Conservation (phyloP, 768 basidiomycete genomes). For the Cubamyces lactineus region DNA sequence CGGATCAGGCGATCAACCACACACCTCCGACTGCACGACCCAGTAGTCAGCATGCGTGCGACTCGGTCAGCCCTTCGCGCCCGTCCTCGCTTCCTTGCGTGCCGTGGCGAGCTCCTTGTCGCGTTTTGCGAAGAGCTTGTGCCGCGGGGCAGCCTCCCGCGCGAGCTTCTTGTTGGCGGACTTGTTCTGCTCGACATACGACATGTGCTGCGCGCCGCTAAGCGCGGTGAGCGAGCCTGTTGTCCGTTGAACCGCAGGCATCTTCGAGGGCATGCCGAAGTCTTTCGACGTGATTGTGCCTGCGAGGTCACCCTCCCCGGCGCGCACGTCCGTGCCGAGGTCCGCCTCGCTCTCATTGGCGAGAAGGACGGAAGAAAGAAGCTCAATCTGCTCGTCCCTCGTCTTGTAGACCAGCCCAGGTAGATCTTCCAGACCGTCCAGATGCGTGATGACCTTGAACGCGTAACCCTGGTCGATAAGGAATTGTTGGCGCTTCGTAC, state of each 20-base stretch:
- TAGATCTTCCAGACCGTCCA: constrained; percentile 87
- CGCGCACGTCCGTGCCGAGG: constrained; percentile 80
- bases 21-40: background rate
- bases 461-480: constrained; percentile 99
- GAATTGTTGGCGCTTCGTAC: constrained; percentile 98
- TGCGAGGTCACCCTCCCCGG: constrained; percentile 82
- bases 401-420: constrained; percentile 92
- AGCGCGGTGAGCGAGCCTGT: constrained; percentile 82
- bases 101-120: constrained; percentile 71
- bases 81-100: constrained; percentile 46
- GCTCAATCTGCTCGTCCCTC: constrained; percentile 92
- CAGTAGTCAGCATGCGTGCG: background rate
- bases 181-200: constrained; percentile 91
- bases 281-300: constrained; percentile 88
- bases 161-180: constrained; percentile 84
- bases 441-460: constrained; percentile 98
- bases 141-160: constrained; percentile 53
- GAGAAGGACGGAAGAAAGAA: constrained; percentile 89
- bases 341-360: constrained; percentile 92
- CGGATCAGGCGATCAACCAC: background rate
- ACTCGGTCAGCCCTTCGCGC: constrained; percentile 23
- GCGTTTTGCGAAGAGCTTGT: constrained; percentile 83
- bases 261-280: constrained; percentile 70
- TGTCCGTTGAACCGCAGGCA: constrained; percentile 73
- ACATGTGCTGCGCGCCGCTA: constrained; percentile 91